These are phyloP conservation scores for Ustilago trichophora DNA, from an alignment of 1,284 basidiomycete genomes.

Conservation along the genomic window DNA sequence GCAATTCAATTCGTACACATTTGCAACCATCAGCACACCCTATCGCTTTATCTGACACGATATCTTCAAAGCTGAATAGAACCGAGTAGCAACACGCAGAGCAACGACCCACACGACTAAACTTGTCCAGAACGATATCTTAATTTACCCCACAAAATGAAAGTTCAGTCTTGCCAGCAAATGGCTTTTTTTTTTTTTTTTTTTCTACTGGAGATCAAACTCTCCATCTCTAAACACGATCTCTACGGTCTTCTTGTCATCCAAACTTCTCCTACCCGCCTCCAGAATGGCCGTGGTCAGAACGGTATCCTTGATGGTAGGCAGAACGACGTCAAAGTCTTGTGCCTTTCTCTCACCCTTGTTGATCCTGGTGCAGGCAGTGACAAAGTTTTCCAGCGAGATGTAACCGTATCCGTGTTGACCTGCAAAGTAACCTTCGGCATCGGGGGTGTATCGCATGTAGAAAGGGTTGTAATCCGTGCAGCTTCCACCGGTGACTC, in stretches of 20 bases:
- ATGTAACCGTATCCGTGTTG: constrained; percentile 89
- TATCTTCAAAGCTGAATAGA: no score
- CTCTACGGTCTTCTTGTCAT: constrained; percentile 82
- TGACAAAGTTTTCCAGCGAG: constrained; percentile 90
- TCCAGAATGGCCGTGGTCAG: constrained; percentile 90
- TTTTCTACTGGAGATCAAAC: no score
- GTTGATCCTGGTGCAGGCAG: constrained; percentile 72
- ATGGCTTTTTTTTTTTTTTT: no score
- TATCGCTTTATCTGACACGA: no score
- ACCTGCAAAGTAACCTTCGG: constrained; percentile 88
- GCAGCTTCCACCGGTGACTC: constrained; percentile 69
- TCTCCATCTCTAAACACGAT: constrained; percentile 76
- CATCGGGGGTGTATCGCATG: constrained; percentile 92
- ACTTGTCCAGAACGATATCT: no score
- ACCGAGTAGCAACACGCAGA: no score
- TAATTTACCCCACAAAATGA: no score
- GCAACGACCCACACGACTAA: no score
- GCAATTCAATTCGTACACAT: neutral
- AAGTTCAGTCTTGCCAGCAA: no score
- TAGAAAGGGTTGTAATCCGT: constrained; percentile 84
- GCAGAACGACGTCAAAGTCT: constrained; percentile 82
- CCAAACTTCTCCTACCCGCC: constrained; percentile 85
- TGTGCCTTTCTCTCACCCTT: constrained; percentile 73
- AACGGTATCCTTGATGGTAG: constrained; percentile 86
- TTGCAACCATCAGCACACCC: neutral